Base-by-base conservation (phyloP, 805 yeast species). In the Hanseniaspora guilliermondii region DNA sequence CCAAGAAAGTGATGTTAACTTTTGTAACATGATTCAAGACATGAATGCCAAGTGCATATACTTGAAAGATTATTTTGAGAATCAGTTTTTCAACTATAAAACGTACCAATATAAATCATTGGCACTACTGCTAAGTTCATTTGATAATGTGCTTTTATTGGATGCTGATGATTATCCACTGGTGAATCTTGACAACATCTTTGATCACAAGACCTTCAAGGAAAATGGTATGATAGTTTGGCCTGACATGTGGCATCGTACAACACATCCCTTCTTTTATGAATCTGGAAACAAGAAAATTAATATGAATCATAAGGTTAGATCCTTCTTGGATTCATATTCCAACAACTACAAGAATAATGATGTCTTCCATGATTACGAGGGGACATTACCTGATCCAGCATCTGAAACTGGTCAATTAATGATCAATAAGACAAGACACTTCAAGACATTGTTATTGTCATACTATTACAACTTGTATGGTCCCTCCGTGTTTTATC, bases 241-340 rank as follows among this genome's bases (percentile, higher is more conserved):
- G 91, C 94, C 95, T 1, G 96, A 87, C 67, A 87, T 81, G 65
- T 87, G 95, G 95, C 77, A 82, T 65, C 75, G 95, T 58, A 80
- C 91, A 6, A 85, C 89, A 1, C 77, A 85, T 1, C 95, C 95
- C 4, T 69, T 70, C 38, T 83, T 76, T 61, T 87, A 84, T 66
- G 76, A 78, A 32, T 80, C 87, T 59, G 87, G 86, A 0, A 85
- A 79, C 2, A 69, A 79, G 12, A 60, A 69, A 47, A 69, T 79
- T 2, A 73, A 76, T 30, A 60, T 63, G 42, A 69, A 57, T 55
- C 69, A 59, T 53, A 70, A 66, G 22, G 69, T 70, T 56, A 57
- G 77, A 66, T 60, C 62, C 45, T 58, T 62, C 17, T 59, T 65
- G 59, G 74, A 59, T 64, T 63, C 59, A 65, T 63, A 61, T 16